These are phyloP conservation scores for Hyphodiscus hymeniophilus DNA, from an alignment of 495 filamentous ascomycete species.

Conservation along the genomic window DNA sequence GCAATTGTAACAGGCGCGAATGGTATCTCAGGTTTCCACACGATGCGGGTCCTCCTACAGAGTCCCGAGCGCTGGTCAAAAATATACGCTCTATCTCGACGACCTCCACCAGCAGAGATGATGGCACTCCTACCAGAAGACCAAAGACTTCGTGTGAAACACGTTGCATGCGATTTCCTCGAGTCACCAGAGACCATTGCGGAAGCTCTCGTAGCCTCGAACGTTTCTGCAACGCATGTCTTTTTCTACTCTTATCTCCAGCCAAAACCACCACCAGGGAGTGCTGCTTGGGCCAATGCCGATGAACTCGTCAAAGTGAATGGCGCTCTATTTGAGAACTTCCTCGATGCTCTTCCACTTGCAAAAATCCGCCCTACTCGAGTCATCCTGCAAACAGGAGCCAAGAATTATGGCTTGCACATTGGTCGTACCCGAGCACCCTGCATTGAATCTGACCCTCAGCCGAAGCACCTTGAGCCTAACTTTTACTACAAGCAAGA, in stretches of 20 bases:
- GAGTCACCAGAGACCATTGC: constrained; percentile 30
- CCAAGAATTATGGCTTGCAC: constrained; percentile 43
- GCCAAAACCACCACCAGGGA: constrained; percentile 27
- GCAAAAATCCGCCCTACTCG: constrained; percentile 34
- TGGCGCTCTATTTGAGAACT: constrained; percentile 35
- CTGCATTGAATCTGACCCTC: constrained; percentile 36
- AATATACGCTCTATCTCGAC: constrained; percentile 42
- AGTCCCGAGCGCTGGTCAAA: constrained; percentile 37
- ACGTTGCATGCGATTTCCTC: constrained; percentile 39
- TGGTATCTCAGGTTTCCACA: constrained; percentile 40
- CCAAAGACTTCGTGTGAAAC: constrained; percentile 28
- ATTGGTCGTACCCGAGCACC: constrained; percentile 35
- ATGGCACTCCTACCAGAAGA: not conserved
- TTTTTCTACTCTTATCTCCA: constrained; percentile 50
- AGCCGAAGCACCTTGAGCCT: constrained; percentile 28
- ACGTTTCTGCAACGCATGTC: too few species aligned
- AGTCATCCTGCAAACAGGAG: constrained; percentile 41
- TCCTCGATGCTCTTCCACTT: constrained; percentile 32
- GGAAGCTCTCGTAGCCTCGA: constrained; percentile 14
- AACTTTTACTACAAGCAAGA: constrained; percentile 30
- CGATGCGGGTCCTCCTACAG: constrained; percentile 35
- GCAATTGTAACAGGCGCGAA: constrained; percentile 45
- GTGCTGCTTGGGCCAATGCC: constrained; percentile 34
- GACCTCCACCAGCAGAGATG: constrained; percentile 27
- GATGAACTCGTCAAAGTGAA: constrained; percentile 37